Evolutionary conservation across 495 filamentous ascomycete genomes (phyloP).

Genomic region (Lindgomyces ingoldianus): DNA sequence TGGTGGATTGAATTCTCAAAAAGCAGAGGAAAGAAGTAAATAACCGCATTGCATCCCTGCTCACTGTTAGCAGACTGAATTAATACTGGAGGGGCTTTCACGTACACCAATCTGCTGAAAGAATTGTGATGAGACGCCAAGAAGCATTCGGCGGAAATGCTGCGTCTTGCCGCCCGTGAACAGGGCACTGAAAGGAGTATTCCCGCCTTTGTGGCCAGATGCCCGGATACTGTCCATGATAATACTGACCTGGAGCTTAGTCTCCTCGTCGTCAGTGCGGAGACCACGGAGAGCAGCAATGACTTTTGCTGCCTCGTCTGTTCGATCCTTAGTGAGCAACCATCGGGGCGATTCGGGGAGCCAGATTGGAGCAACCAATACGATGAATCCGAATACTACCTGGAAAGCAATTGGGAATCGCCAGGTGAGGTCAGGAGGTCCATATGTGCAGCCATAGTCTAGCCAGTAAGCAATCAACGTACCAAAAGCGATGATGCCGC

Average conservation of each 20-base stretch:
- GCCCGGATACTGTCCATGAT: conserved; percentile 66
- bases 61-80: not conserved
- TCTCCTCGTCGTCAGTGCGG: conserved; percentile 54
- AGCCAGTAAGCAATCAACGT: conserved; percentile 81
- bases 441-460: conserved; percentile 72
- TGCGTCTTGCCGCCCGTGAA: conserved; percentile 66
- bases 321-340: conserved; percentile 70
- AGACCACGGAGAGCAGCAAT: conserved; percentile 35
- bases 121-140: conserved; percentile 65
- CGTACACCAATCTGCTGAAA: conserved; percentile 70
- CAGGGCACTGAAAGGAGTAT: conserved; percentile 57
- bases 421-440: conserved; percentile 51
- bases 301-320: conserved; percentile 69
- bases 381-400: conserved; percentile 66
- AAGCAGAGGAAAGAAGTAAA: conserved; percentile 80
- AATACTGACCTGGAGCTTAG: conserved; percentile 60
- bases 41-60: conserved; percentile 72
- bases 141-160: conserved; percentile 63
- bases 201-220: conserved; percentile 56
- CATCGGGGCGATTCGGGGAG: conserved; percentile 73
- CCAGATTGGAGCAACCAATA: conserved; percentile 66
- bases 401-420: conserved; percentile 75
- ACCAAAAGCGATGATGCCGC: conserved; percentile 76
- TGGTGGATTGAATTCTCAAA: conserved; percentile 66
- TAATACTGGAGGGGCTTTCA: not conserved